phyloP scores from a whole-genome alignment of 1,139 yeast species.

The Pichia sp. region DNA sequence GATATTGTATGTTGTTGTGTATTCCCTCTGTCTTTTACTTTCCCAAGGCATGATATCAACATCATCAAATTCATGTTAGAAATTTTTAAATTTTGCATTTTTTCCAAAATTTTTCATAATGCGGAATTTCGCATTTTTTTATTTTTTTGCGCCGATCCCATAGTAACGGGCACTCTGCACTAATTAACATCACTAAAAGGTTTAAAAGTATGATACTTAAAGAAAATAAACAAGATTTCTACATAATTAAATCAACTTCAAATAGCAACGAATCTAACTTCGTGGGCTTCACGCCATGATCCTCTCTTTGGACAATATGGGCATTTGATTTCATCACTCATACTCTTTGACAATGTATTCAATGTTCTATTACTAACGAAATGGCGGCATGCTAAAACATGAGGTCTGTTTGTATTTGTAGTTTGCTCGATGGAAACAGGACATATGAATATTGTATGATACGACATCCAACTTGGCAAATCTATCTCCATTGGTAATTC shows the following conservation, averaged over 20 bases:
- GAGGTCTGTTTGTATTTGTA: slow-evolving; percentile 56
- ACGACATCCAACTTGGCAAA: slow-evolving; percentile 50
- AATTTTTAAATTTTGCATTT: too few relatives aligned
- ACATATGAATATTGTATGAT: slow-evolving; percentile 16
- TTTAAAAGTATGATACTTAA: too few relatives aligned
- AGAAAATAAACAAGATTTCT: too few relatives aligned
- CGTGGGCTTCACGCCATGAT: slow-evolving; percentile 30
- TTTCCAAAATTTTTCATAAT: too few relatives aligned
- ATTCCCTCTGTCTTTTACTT: too few relatives aligned
- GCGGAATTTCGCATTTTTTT: too few relatives aligned
- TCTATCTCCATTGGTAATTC: slow-evolving; percentile 63
- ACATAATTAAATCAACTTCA: slow-evolving; percentile 8
- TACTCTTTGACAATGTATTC: slow-evolving; percentile 38
- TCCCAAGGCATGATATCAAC: too few relatives aligned
- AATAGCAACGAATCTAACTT: slow-evolving; percentile 31
- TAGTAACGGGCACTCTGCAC: too few relatives aligned
- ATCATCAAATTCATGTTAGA: too few relatives aligned
- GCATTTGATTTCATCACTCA: slow-evolving; percentile 51
- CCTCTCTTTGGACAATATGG: slow-evolving; percentile 60
- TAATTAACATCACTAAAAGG: too few relatives aligned
- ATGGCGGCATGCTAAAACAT: slow-evolving; percentile 65
- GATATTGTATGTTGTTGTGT: neutral
- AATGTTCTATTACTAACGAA: slow-evolving; percentile 54
- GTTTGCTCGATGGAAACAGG: slow-evolving; percentile 59
- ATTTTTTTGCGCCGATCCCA: too few relatives aligned